These are phyloP conservation scores for Eucalyptus erythrocorys DNA, from an alignment of 345 rosid species.

Conservation along the genomic window DNA sequence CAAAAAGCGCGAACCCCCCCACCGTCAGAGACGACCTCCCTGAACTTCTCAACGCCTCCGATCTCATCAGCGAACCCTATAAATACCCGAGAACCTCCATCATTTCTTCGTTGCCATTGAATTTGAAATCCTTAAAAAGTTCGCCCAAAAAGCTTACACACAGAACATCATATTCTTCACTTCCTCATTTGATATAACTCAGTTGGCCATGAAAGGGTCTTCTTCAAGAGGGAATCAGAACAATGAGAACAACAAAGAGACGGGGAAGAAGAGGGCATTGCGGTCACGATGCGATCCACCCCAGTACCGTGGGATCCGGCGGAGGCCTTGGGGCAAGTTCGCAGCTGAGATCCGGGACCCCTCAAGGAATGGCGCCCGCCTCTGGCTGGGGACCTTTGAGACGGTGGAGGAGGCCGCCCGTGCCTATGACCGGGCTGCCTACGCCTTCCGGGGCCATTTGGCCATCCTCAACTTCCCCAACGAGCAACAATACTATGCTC, in stretches of 20 bases:
- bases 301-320: slow-evolving; percentile 56
- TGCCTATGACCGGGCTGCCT: slow-evolving; percentile 59
- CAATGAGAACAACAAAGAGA: background rate
- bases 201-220: background rate
- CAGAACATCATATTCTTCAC: background rate
- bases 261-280: background rate
- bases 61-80: background rate
- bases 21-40: background rate
- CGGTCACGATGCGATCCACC: slow-evolving; percentile 1
- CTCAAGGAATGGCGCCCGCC: slow-evolving; percentile 47
- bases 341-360: slow-evolving; percentile 89
- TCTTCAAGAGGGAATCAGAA: background rate
- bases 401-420: slow-evolving; percentile 54
- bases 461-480: slow-evolving; percentile 67
- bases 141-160: background rate
- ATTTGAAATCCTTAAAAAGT: background rate
- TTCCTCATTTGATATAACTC: background rate
- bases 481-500: slow-evolving; percentile 18
- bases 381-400: slow-evolving; percentile 63
- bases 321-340: slow-evolving; percentile 81
- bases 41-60: background rate
- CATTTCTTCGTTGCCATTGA: background rate
- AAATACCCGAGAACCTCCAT: background rate
- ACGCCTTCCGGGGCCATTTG: slow-evolving; percentile 30
- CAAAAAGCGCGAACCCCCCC: background rate